phyloP scores from a whole-genome alignment of 2,329 filamentous ascomycete species.

The Akanthomyces lecanii region DNA sequence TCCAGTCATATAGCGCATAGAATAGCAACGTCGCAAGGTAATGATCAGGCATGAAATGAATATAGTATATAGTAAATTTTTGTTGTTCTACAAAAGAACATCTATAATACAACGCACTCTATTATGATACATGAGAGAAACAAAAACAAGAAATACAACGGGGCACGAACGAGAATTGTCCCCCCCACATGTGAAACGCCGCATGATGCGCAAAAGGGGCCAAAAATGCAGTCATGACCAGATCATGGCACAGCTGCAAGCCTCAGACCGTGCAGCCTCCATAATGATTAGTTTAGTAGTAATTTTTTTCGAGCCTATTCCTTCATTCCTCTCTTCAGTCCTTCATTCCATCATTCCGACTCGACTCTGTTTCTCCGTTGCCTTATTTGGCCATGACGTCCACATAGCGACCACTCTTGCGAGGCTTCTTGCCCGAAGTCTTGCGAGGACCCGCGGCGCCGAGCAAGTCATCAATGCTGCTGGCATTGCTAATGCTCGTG shows the following conservation, averaged over 20 bases:
- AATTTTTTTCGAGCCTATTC: not conserved
- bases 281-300: constrained; percentile 6
- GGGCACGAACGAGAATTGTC: not conserved
- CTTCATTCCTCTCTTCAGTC: constrained; percentile 6
- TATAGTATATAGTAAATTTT: constrained; percentile 13
- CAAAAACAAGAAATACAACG: constrained; percentile 6
- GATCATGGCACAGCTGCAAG: not conserved
- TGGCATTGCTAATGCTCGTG: constrained; percentile 86
- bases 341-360: not conserved
- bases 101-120: constrained; percentile 15
- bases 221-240: not conserved
- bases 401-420: constrained; percentile 85
- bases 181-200: constrained; percentile 9
- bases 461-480: constrained; percentile 88
- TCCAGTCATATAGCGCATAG: constrained; percentile 38
- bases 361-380: not conserved
- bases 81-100: constrained; percentile 4
- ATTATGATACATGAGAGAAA: constrained; percentile 11
- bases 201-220: not conserved
- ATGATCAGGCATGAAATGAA: not conserved
- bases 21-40: not conserved
- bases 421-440: constrained; percentile 60
- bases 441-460: constrained; percentile 70
- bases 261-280: not conserved
- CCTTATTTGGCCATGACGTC: constrained; percentile 82